Evolutionary conservation across 2,329 filamentous ascomycete genomes (phyloP).

Genomic region (Fusarium metavorans): DNA sequence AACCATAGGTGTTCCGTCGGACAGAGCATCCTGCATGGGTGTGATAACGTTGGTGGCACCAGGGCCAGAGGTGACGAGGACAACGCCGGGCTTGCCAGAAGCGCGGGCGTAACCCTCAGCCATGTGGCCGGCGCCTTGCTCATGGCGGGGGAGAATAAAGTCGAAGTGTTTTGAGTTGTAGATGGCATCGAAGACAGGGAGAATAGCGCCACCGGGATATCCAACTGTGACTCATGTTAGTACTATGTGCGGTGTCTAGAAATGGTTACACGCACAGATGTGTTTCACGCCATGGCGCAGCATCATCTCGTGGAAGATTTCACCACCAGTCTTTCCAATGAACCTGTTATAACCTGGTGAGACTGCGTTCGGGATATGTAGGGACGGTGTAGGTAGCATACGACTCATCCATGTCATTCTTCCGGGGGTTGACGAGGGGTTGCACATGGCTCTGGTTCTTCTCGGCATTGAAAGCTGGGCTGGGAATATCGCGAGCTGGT

Average conservation of each 20-base stretch:
- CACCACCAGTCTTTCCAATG: conserved; percentile 93
- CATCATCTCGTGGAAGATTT: conserved; percentile 99
- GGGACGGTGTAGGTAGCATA: conserved; percentile 59
- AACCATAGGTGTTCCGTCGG: conserved; percentile 94
- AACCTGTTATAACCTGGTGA: conserved; percentile 66
- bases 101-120: conserved; percentile 96
- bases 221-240: conserved; percentile 67
- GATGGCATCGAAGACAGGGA: conserved; percentile 98
- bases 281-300: conserved; percentile 91
- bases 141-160: conserved; percentile 94
- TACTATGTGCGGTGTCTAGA: conserved; percentile 20
- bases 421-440: conserved; percentile 71
- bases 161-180: conserved; percentile 98
- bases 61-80: conserved; percentile 95
- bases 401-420: conserved; percentile 82
- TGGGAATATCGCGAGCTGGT: conserved; percentile 69
- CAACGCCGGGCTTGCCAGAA: conserved; percentile 93
- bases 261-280: conserved; percentile 77
- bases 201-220: conserved; percentile 95
- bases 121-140: conserved; percentile 99
- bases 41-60: conserved; percentile 97
- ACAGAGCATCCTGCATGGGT: conserved; percentile 94
- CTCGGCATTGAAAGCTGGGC: conserved; percentile 69
- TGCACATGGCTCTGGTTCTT: conserved; percentile 72
- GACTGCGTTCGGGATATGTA: conserved; percentile 1